A percentile compares a stretch with the other conserved stretches of the same genome.
Evolutionary conservation across 179 eudicot species (phyloP).

Genomic region (Beta corolliflora): DNA sequence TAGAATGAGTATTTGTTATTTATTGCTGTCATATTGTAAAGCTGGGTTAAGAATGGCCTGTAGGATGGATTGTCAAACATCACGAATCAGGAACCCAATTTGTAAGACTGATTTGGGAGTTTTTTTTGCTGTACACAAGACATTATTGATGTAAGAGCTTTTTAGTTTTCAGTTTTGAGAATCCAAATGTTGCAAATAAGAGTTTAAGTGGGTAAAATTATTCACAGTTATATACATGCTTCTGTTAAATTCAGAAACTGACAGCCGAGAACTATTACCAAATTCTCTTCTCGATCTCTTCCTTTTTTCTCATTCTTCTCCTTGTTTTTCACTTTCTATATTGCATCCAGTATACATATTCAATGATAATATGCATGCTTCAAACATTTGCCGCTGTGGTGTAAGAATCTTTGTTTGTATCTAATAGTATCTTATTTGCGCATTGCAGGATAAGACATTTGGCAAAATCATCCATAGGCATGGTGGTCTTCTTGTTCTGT

Average conservation of each 20-base stretch:
- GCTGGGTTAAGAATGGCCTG: neutral
- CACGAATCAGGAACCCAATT: neutral
- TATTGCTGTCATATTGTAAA: neutral
- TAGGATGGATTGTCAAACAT: neutral
- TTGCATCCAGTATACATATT: neutral
- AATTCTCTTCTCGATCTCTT: neutral
- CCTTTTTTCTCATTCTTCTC: no score
- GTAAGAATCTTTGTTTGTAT: neutral
- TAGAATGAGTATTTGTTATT: neutral
- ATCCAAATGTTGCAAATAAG: neutral
- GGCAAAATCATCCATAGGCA: conserved; percentile 78
- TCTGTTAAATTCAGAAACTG: neutral
- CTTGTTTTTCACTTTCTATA: neutral
- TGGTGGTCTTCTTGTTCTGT: conserved; percentile 69
- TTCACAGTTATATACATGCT: neutral
- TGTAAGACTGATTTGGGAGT: neutral
- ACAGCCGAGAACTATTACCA: neutral
- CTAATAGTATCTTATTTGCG: neutral
- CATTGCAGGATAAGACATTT: conserved; percentile 80
- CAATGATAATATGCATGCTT: neutral
- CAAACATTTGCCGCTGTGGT: neutral
- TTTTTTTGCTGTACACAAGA: neutral
- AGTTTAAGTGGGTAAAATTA: neutral
- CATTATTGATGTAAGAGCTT: neutral
- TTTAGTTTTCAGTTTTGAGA: neutral